These are phyloP conservation scores for Microcyclosporella mali DNA, from an alignment of 2,329 filamentous ascomycete species.

Conservation along the genomic window DNA sequence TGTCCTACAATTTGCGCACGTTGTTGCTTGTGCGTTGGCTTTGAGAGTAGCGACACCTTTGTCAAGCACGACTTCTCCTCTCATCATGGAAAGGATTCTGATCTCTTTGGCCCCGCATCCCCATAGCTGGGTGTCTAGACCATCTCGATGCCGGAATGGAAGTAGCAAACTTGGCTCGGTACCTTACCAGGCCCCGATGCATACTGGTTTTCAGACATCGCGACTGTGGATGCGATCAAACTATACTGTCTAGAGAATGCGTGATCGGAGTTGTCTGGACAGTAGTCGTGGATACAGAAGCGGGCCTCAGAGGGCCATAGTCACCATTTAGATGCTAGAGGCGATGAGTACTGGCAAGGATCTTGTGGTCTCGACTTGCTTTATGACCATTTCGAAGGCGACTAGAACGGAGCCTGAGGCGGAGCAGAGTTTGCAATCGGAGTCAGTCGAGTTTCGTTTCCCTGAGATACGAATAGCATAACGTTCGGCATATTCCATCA, in stretches of 20 bases:
- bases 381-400: too few species aligned
- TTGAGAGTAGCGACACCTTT: constrained; percentile 4
- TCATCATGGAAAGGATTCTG: constrained; percentile 4
- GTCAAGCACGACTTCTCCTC: constrained; percentile 8
- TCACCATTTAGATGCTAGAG: constrained; percentile 83
- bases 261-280: constrained; percentile 77
- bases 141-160: constrained; percentile 77
- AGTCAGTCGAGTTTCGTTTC: constrained; percentile 32
- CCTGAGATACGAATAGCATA: too few species aligned
- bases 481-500: constrained; percentile 81
- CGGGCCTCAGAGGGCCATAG: constrained; percentile 88
- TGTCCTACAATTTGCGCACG: background rate
- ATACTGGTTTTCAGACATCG: constrained; percentile 71
- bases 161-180: constrained; percentile 78
- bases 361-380: background rate
- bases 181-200: constrained; percentile 73
- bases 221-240: constrained; percentile 61
- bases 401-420: too few species aligned
- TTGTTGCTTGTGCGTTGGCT: background rate
- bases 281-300: constrained; percentile 68
- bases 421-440: too few species aligned
- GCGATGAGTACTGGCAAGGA: constrained; percentile 59
- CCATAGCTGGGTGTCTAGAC: constrained; percentile 75
- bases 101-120: constrained; percentile 41
- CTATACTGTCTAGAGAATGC: constrained; percentile 89